Evolutionary conservation across 441 rosid species (phyloP).

Genomic region (Mallotus repandus): DNA sequence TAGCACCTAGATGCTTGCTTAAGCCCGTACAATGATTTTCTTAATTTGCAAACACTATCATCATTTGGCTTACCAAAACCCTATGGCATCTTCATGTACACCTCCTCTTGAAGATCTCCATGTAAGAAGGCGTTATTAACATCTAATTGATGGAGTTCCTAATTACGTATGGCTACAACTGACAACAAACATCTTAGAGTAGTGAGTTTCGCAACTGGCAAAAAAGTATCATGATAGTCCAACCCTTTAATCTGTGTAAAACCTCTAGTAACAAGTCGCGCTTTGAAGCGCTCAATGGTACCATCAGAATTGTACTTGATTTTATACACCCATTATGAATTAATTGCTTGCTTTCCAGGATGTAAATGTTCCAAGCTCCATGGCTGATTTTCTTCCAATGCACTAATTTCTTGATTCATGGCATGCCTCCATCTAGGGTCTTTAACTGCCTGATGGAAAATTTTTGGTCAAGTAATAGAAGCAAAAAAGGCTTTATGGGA

Average conservation of each 20-base stretch:
- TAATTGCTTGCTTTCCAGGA: not conserved
- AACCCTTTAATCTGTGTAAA: not conserved
- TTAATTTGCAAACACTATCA: slow-evolving; percentile 1
- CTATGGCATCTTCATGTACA: not conserved
- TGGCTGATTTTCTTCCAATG: not conserved
- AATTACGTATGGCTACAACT: not conserved
- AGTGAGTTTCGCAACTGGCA: not conserved
- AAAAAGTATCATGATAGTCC: not conserved
- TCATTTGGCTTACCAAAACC: not conserved
- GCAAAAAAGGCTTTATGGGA: not conserved
- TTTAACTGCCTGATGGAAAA: not conserved
- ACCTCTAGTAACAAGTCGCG: not conserved
- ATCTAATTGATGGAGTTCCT: not conserved
- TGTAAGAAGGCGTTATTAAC: not conserved
- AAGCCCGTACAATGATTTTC: not conserved
- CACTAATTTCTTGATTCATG: not conserved
- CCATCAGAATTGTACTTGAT: not conserved
- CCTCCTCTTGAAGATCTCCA: not conserved
- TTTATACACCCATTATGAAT: not conserved
- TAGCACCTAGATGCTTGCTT: not conserved
- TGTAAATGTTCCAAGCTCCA: not conserved
- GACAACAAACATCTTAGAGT: not conserved
- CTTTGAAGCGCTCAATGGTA: not conserved
- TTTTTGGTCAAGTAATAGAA: not conserved
- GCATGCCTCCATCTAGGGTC: not conserved